Conservation (phyloP, 306 rosid genomes). For the Vigna angularis region DNA sequence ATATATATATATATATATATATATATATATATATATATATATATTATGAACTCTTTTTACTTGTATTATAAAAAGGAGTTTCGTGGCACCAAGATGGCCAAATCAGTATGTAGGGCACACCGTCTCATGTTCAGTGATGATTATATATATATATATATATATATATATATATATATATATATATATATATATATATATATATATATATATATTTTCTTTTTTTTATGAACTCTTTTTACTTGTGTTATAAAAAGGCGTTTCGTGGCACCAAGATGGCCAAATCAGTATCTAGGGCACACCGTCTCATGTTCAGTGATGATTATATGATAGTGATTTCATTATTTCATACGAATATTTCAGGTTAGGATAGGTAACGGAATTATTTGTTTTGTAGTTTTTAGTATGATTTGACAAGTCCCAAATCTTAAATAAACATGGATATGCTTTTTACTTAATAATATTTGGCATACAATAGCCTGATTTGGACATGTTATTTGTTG, state of each 20-base stretch:
- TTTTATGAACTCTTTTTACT: conserved; percentile 19
- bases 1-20: no score
- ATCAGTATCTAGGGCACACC: not conserved
- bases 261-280: conserved; percentile 30
- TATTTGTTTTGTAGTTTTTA: conserved; percentile 5
- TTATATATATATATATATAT: not conserved
- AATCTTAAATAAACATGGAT: conserved; percentile 20
- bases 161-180: no score
- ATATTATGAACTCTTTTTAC: conserved; percentile 28
- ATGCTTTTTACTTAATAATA: conserved; percentile 19
- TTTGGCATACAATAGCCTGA: conserved; percentile 25
- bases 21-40: not conserved
- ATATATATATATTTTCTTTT: not conserved
- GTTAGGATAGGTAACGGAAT: not conserved
- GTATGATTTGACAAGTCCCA: conserved; percentile 11
- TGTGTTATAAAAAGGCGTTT: conserved; percentile 15
- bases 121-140: conserved; percentile 20
- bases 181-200: no score
- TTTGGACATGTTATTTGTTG: conserved; percentile 21
- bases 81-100: conserved; percentile 29
- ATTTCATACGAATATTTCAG: conserved; percentile 26
- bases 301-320: conserved; percentile 22
- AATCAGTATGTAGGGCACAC: not conserved
- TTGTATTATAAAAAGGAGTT: conserved; percentile 13
- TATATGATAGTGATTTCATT: not conserved